Evolutionary conservation across 2,329 filamentous ascomycete species (phyloP).

Genomic region (Scedosporium apiospermum): DNA sequence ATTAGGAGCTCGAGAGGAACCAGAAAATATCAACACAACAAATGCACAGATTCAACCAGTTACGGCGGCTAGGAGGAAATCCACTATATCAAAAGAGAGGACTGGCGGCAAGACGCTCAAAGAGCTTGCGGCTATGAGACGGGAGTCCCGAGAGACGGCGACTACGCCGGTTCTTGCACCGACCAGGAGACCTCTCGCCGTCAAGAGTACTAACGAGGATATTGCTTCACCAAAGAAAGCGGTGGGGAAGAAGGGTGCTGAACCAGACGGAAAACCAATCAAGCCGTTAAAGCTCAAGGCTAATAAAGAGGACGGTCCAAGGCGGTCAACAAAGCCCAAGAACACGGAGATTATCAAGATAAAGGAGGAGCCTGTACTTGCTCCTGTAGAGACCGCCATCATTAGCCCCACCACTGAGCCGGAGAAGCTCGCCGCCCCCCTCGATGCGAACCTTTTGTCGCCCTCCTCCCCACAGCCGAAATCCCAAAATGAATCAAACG

Average conservation of each 20-base stretch:
- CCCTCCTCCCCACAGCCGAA: constrained; percentile 39
- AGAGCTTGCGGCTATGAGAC: constrained; percentile 31
- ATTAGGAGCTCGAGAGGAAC: constrained; percentile 44
- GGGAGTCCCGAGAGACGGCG: constrained; percentile 24
- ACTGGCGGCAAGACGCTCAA: constrained; percentile 33
- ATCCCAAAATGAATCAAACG: constrained; percentile 26
- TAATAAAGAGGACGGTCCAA: background rate
- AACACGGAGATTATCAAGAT: constrained; percentile 12
- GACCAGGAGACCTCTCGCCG: constrained; percentile 38
- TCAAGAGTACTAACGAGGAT: constrained; percentile 52
- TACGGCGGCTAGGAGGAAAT: background rate
- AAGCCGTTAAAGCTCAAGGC: constrained; percentile 14
- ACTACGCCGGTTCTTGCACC: constrained; percentile 9
- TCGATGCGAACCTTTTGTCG: background rate
- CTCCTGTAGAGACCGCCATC: background rate
- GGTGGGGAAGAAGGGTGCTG: constrained; percentile 26
- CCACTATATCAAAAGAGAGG: constrained; percentile 15
- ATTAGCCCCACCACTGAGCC: constrained; percentile 10
- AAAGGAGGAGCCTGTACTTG: constrained; percentile 7
- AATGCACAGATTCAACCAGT: background rate
- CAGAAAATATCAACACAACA: constrained; percentile 20
- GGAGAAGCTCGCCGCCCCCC: constrained; percentile 4
- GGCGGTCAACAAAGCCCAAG: constrained; percentile 15
- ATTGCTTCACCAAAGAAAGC: constrained; percentile 49
- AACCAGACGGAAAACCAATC: constrained; percentile 13